These are phyloP conservation scores for Penicillium sp. DNA, from an alignment of 2,329 filamentous ascomycete species.

Conservation along the genomic window DNA sequence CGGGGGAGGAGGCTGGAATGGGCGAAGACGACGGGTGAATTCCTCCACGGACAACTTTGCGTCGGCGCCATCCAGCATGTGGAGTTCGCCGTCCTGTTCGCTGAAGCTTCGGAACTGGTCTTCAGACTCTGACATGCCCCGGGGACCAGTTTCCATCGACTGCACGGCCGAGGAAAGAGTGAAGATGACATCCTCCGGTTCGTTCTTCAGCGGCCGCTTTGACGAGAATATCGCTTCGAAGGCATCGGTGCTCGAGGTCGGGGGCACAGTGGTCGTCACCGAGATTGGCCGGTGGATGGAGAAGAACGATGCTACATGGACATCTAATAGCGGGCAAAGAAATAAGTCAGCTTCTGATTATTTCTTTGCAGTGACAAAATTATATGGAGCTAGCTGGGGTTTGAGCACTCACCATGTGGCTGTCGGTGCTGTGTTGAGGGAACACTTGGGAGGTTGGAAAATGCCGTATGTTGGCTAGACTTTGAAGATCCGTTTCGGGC, in stretches of 20 bases:
- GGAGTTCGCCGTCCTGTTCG: conserved; percentile 40
- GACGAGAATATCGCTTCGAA: conserved; percentile 83
- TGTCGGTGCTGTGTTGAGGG: conserved; percentile 51
- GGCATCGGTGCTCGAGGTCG: conserved; percentile 66
- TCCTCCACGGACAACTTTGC: conserved; percentile 67
- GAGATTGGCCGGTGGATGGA: conserved; percentile 93
- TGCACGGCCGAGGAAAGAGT: conserved; percentile 57
- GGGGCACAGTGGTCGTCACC: conserved; percentile 77
- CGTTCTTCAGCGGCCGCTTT: conserved; percentile 48
- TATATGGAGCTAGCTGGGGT: background rate
- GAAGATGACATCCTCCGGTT: conserved; percentile 61
- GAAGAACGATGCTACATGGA: conserved; percentile 90
- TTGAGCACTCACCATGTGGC: conserved; percentile 44
- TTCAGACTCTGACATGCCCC: conserved; percentile 35
- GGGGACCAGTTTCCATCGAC: conserved; percentile 43
- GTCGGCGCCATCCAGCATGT: conserved; percentile 55
- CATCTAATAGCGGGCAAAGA: conserved; percentile 56
- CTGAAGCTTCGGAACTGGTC: conserved; percentile 33
- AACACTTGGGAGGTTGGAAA: conserved; percentile 49
- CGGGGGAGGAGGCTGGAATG: conserved; percentile 81
- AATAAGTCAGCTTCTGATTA: conserved; percentile 4
- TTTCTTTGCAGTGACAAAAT: background rate
- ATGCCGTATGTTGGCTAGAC: conserved; percentile 40
- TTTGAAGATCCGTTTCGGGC: conserved; percentile 35
- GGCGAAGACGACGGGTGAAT: conserved; percentile 69